Conservation (phyloP, 2,329 filamentous ascomycete genomes). For the Xylaria sp. region DNA sequence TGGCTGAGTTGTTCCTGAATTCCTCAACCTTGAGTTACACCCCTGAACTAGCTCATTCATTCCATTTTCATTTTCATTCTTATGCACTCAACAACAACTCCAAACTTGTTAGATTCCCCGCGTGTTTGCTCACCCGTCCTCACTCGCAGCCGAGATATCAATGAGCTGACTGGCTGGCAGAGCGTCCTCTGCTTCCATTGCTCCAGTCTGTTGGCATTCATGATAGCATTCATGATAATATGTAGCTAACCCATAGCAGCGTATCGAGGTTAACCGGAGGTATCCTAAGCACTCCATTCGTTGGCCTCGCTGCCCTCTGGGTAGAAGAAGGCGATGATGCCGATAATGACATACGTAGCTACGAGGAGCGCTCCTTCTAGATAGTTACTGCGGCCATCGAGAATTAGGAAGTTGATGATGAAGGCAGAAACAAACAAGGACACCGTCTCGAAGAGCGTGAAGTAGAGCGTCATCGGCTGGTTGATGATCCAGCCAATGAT, state of each 20-base stretch:
- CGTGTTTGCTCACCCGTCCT: neutral
- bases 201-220: neutral
- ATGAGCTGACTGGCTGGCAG: neutral
- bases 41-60: neutral
- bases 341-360: constrained; percentile 71
- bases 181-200: no score
- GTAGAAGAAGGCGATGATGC: constrained; percentile 70
- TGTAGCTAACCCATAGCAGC: neutral
- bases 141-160: neutral
- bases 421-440: constrained; percentile 83
- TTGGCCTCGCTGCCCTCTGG: constrained; percentile 58
- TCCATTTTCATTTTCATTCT: neutral
- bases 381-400: constrained; percentile 86
- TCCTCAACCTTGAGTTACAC: neutral
- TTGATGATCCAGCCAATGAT: constrained; percentile 73
- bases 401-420: constrained; percentile 85
- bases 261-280: neutral
- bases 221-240: neutral
- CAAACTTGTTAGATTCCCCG: neutral
- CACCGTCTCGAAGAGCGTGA: constrained; percentile 87
- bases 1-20: constrained; percentile 17
- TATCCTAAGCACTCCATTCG: constrained; percentile 35
- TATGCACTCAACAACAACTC: neutral
- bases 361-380: constrained; percentile 76
- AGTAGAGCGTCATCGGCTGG: constrained; percentile 79